Conservation (phyloP, 129 eudicot species). For the Lactuca sativa region DNA sequence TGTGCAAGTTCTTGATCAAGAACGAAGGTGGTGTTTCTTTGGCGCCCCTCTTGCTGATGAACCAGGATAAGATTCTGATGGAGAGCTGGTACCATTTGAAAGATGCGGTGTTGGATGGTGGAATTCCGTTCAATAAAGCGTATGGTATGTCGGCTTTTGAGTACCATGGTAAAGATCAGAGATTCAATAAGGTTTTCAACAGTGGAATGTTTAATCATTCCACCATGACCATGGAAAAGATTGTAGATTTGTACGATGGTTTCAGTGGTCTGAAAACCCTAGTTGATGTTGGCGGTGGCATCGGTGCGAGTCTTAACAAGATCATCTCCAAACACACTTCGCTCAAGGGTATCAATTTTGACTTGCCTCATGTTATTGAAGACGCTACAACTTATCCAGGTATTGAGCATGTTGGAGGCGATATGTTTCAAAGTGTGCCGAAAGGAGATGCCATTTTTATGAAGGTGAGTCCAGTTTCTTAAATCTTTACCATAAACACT, state of each 20-base stretch:
- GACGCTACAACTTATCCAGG: slow-evolving; percentile 66
- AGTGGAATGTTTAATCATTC: slow-evolving; percentile 69
- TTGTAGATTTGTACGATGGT: slow-evolving; percentile 61
- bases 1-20: slow-evolving; percentile 78
- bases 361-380: slow-evolving; percentile 68
- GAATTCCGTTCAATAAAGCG: slow-evolving; percentile 74
- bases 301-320: slow-evolving; percentile 58
- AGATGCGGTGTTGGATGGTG: slow-evolving; percentile 76
- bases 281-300: slow-evolving; percentile 84
- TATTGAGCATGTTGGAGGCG: slow-evolving; percentile 69
- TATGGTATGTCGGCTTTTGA: slow-evolving; percentile 75
- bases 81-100: slow-evolving; percentile 80
- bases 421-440: slow-evolving; percentile 82
- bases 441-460: slow-evolving; percentile 78
- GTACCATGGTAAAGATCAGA: slow-evolving; percentile 65
- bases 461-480: slow-evolving; percentile 46
- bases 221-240: slow-evolving; percentile 59
- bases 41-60: slow-evolving; percentile 80
- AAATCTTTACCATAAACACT: background rate
- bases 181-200: slow-evolving; percentile 64
- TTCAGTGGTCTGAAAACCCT: slow-evolving; percentile 57
- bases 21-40: slow-evolving; percentile 74
- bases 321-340: slow-evolving; percentile 61
- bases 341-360: slow-evolving; percentile 72
- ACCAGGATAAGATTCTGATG: slow-evolving; percentile 83